Base-by-base conservation (phyloP, 2,329 filamentous ascomycete species). In the Drechslerella dactyloides region DNA sequence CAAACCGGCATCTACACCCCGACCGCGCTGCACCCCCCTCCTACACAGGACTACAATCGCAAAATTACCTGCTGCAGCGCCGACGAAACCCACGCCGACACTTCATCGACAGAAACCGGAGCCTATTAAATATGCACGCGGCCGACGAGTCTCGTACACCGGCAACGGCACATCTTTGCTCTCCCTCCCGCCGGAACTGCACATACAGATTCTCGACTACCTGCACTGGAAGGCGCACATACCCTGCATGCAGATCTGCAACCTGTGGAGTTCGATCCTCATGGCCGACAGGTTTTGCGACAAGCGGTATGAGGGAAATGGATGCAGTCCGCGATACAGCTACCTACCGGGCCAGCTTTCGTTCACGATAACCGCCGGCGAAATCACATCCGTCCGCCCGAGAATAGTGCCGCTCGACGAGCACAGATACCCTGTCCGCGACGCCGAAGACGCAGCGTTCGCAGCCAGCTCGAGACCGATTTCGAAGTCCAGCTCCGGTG, bases 201-300 rank as follows among this genome's bases (percentile, higher is more conserved):
- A 62, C 23, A 48, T 48, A 15, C 4, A 62, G 42, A 55, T 62
- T 8, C 50, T 62, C 5, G 30, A 21, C 10, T 48, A 62, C 23
- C 50, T 55, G 15, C 35, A 62, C 13, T 62, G 59, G 59, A 55
- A 48, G 15, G 42, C 50, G 4, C 59, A 62, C 17, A 17, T 62
- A 6, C 13, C 50, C 10, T 59, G 56, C 27, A n/a, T 54, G 3
- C 19, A 33, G 17, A 35, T 54, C 13, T 55, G 50, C 27, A 33
- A 5, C 2, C 17, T 60, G 7, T 60, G 56, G 56, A 35, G 17
- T 10, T 51, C 56, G 17, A 42, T 60, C 23, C 56, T 60, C 8
- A 23, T 37, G n/a, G 19, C 2, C 7, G 27, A 51, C 17, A 21
- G 2, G 8, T 60, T 60, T 27, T 17, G 40, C 21, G n/a, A 21